phyloP scores from a whole-genome alignment of 306 rosid genomes.

The Arachis stenosperma region DNA sequence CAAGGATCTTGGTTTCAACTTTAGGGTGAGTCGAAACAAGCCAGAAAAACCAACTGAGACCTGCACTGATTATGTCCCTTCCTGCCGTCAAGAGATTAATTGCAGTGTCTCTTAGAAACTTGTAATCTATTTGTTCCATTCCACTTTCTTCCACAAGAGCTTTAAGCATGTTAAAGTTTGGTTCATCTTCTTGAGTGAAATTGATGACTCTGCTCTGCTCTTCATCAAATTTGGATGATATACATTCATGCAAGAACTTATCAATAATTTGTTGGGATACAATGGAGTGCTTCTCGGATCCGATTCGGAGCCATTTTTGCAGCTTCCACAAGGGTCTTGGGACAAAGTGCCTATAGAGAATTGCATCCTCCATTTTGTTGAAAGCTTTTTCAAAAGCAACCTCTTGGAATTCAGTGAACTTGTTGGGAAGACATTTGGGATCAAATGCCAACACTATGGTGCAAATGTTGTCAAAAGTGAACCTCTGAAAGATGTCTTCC shows the following conservation, averaged over 20 bases:
- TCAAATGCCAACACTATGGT: neutral
- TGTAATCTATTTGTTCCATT: too few species aligned
- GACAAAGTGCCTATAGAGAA: neutral
- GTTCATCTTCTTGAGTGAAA: neutral
- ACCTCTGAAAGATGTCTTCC: neutral
- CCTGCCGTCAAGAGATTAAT: too few species aligned
- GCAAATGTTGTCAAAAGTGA: conserved; percentile 10
- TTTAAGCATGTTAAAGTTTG: neutral
- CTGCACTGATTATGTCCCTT: neutral
- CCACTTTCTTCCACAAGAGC: too few species aligned
- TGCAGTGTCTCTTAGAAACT: too few species aligned
- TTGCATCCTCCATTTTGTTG: neutral
- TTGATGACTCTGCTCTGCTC: neutral
- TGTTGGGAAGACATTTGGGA: neutral
- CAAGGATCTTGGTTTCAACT: conserved; percentile 11
- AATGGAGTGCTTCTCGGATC: neutral
- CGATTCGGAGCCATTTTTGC: conserved; percentile 9
- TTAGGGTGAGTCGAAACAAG: conserved; percentile 12
- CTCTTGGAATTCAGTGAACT: neutral
- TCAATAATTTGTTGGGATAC: neutral
- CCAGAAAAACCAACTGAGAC: conserved; percentile 32
- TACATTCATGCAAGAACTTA: neutral
- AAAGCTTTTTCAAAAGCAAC: neutral
- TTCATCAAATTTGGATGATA: neutral
- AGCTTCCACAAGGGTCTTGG: conserved; percentile 24